Base-by-base conservation (phyloP, 192 early-diverging fungal genomes). In the Physocladia obscura region DNA sequence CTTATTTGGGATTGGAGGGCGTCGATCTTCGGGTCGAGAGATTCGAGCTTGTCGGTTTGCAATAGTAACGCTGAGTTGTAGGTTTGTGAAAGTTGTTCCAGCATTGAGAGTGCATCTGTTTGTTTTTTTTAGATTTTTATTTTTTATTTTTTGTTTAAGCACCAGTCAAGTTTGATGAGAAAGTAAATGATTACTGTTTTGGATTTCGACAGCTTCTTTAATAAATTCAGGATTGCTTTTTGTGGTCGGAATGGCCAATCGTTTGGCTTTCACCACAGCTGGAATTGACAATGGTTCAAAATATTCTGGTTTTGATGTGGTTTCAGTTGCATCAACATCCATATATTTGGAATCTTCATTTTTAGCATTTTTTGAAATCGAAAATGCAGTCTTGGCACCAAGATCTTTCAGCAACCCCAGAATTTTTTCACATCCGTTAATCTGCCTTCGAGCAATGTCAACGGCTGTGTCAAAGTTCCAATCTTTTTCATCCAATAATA, bases 391-490 rank as follows among this genome's bases (percentile, higher is more conserved):
- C 8, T 44, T 44, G 8, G 65, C 65, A 8, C 65, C 65, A 17
- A 68, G 24, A 36, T 1, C 30, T n/a, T 38, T 26, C 11, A 68
- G 29, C 35, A 34, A 21, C 0, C 24, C 27, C 26, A 56, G 32
- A 54, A 68, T 57, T 3, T 22, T 2, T 17, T 31, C 65, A 29
- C 51, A 32, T 21, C 65, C 65, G 4, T 5, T 0, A 37, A 68
- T 49, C 6, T 49, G 3, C 4, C 47, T 30, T 15, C 65, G 50
- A 35, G 34, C 54, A n/a, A 68, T n/a, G 5, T 36, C n/a, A 11
- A 57, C 32, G 15, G 52, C 50, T 13, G 52, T 36, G 22, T 68
- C 54, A 15, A 34, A 31, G 36, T 68, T 68, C 65, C 65, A 68
- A 39, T 68, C 65, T 22, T 31, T 21, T 26, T 11, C 52, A 57